Percentiles rank a stretch among this genome's conserved stretches.
These are phyloP conservation scores for Rhytidiadelphus loreus DNA, from an alignment of 225 moss, liverwort and hornwort genomes.

Conservation along the genomic window DNA sequence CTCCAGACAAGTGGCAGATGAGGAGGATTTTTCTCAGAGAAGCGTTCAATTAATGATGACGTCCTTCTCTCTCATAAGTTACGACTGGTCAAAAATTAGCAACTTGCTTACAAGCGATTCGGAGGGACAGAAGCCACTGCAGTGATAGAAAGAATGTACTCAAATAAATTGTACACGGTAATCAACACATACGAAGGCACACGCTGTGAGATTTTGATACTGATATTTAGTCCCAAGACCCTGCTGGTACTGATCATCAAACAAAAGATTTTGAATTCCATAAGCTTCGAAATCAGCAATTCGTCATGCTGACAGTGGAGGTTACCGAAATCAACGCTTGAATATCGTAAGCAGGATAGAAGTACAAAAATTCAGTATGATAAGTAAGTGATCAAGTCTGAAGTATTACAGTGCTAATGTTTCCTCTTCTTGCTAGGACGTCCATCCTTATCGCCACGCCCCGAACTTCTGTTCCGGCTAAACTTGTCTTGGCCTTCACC, in stretches of 20 bases:
- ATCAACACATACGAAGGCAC: neutral
- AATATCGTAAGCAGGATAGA: neutral
- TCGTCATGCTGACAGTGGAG: neutral
- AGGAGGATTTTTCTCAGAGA: neutral
- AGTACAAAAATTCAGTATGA: neutral
- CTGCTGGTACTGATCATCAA: neutral
- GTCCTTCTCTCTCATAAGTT: neutral
- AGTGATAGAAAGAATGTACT: neutral
- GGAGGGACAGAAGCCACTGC: neutral
- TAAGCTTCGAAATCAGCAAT: neutral
- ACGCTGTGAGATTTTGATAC: neutral
- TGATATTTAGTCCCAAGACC: neutral
- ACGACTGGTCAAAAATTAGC: neutral
- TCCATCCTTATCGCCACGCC: slow-evolving; percentile 21
- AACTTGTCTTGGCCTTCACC: slow-evolving; percentile 28
- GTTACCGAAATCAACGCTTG: neutral
- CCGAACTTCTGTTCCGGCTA: slow-evolving; percentile 13
- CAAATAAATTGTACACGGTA: neutral
- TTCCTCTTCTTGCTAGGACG: slow-evolving; percentile 33
- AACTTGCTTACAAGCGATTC: neutral
- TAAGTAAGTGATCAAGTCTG: neutral
- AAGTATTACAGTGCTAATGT: neutral
- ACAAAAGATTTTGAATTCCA: neutral
- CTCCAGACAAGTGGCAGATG: neutral
- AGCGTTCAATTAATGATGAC: neutral